A percentile compares a stretch with the other conserved stretches of the same genome.
phyloP scores from a whole-genome alignment of 2,329 filamentous ascomycete species.

The Nemania serpens region DNA sequence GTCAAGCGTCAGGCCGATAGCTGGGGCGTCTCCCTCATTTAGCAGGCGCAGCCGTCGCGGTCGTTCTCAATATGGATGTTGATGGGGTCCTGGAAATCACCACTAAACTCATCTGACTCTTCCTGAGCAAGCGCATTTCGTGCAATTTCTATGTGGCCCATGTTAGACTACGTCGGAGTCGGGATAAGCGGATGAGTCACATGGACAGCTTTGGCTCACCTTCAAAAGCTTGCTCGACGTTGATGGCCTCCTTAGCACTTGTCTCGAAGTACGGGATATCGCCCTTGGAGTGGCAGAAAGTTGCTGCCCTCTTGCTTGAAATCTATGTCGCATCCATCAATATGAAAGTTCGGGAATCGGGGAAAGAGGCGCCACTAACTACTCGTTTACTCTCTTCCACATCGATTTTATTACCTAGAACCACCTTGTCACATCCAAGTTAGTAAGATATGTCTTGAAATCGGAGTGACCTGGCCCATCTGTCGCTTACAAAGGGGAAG shows the following conservation, averaged over 20 bases:
- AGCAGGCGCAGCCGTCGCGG: slow-evolving; percentile 92
- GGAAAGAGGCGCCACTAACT: slow-evolving; percentile 52
- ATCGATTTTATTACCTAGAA: slow-evolving; percentile 98
- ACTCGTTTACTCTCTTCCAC: slow-evolving; percentile 97
- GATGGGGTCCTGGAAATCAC: slow-evolving; percentile 96
- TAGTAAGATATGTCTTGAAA: not conserved
- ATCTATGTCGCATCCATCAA: slow-evolving; percentile 60
- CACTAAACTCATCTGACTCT: slow-evolving; percentile 96
- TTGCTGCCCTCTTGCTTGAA: slow-evolving; percentile 92
- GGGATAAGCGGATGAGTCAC: not conserved
- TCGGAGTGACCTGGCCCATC: no score
- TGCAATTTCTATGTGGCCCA: slow-evolving; percentile 75
- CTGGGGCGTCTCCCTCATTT: slow-evolving; percentile 40
- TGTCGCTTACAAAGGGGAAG: slow-evolving; percentile 84
- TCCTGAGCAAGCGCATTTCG: slow-evolving; percentile 94
- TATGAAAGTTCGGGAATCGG: not conserved
- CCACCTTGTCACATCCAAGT: slow-evolving; percentile 62
- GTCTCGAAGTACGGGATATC: slow-evolving; percentile 99
- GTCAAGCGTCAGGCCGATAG: not conserved
- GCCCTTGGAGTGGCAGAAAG: slow-evolving; percentile 96
- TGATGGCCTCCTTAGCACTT: slow-evolving; percentile 97
- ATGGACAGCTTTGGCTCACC: slow-evolving; percentile 48
- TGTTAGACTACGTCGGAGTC: not conserved
- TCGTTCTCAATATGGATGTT: slow-evolving; percentile 97
- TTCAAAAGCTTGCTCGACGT: slow-evolving; percentile 84